Base-by-base conservation (phyloP, 2,329 filamentous ascomycete species). In the Pestalotiopsis sp. region DNA sequence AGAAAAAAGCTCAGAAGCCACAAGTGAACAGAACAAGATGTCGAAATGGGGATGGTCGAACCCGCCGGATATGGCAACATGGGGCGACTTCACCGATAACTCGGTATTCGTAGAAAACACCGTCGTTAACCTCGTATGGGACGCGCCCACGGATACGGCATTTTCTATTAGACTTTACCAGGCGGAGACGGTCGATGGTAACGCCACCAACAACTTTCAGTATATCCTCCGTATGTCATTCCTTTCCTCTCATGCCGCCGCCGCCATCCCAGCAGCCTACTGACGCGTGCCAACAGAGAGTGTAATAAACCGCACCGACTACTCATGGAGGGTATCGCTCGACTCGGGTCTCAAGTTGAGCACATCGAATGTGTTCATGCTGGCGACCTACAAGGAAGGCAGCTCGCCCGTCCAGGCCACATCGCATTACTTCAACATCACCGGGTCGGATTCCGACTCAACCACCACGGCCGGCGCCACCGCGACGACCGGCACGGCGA, bases 401-500 rank as follows among this genome's bases (percentile, higher is more conserved):
- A 31, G 25, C 20, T 31, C 57, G 4, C 25, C 25, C 17, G 57
- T 38, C 57, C 25, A 61, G 13, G 57, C 25, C 12, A 61, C 25
- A 27, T 31, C 25, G 25, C 57, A 61, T 61, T 61, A 61, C 57
- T 61, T 61, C 57, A 61, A 61, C 31, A 61, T 61, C 9, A 23
- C 57, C 17, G 31, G 57, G 57, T 27, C 25, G 13, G 23, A 23
- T 11, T 27, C 57, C 25, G 31, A 38, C 57, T 14, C 57, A 6
- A 27, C 25, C 11, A 61, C 31, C 11, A 61, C 25, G 4, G 31
- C 7, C 3, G 57, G 25, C 25, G 14, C 25, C 23, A 61, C 57
- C 31, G 31, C 57, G 4, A 61, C 31, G 12, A 31, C 25, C 25
- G 57, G 57, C 31, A 61, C 57, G 2, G 23, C 14, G 6, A 20